These are phyloP conservation scores for Imleria badia DNA, from an alignment of 768 basidiomycete genomes.

Conservation along the genomic window DNA sequence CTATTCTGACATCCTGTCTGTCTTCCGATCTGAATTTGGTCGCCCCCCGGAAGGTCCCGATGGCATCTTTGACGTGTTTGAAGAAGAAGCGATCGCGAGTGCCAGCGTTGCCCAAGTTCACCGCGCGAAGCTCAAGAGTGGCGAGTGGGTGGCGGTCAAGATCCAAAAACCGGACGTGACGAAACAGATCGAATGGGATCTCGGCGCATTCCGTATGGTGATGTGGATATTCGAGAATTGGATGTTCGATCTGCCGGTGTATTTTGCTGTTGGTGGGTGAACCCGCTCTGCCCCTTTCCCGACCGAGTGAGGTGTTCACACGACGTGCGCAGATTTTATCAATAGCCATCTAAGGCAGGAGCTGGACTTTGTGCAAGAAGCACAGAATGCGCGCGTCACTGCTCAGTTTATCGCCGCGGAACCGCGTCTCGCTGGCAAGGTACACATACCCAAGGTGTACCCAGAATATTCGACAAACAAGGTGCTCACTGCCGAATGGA, in stretches of 20 bases:
- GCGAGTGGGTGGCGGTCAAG: constrained; percentile 87
- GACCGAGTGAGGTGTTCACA: not conserved
- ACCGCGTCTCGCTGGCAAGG: constrained; percentile 63
- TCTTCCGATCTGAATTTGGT: constrained; percentile 71
- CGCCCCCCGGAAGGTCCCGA: constrained; percentile 61
- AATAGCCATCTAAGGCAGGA: constrained; percentile 81
- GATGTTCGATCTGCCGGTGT: constrained; percentile 84
- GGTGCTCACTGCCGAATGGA: constrained; percentile 86
- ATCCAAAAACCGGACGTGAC: constrained; percentile 87
- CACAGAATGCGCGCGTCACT: constrained; percentile 70
- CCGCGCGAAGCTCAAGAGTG: constrained; percentile 55
- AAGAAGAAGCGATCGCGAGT: constrained; percentile 74
- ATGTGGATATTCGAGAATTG: constrained; percentile 81
- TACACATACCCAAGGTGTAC: constrained; percentile 78
- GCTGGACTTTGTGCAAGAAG: constrained; percentile 80
- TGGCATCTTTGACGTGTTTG: constrained; percentile 79
- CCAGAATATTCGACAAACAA: constrained; percentile 69
- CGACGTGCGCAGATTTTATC: constrained; percentile 57
- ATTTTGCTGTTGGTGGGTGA: constrained; percentile 69
- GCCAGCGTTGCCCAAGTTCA: constrained; percentile 95
- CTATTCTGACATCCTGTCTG: constrained; percentile 62
- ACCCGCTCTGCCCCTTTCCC: not conserved
- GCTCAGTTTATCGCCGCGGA: constrained; percentile 68
- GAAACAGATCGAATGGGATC: constrained; percentile 85
- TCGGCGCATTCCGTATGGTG: constrained; percentile 64